Conservation (phyloP, 202 grass and related monocot species). For the Panicum hallii region DNA sequence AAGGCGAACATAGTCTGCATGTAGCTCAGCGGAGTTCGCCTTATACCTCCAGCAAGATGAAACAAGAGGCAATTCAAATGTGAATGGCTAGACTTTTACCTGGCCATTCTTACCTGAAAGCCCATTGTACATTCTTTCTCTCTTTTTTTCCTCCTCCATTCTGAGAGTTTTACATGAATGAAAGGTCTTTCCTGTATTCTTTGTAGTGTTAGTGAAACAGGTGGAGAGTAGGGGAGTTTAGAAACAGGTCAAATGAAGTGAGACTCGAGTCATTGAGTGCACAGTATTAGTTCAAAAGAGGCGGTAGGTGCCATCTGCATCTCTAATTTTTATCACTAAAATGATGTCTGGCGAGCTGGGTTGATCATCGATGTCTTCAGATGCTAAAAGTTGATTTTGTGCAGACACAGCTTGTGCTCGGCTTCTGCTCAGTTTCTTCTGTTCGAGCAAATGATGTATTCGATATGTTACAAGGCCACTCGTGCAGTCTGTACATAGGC, state of each 20-base stretch:
- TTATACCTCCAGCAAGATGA: conserved; percentile 3
- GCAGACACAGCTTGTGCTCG: neutral
- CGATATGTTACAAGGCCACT: too few relatives aligned
- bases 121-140: conserved; percentile 37
- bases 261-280: conserved; percentile 25
- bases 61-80: conserved; percentile 46
- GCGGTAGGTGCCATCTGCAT: conserved; percentile 36
- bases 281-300: conserved; percentile 36
- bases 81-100: conserved; percentile 53
- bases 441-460: neutral
- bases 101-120: conserved; percentile 52
- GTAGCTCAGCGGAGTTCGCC: conserved; percentile 21
- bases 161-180: conserved; percentile 53
- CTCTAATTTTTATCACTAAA: conserved; percentile 48
- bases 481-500: neutral
- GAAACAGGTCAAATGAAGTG: conserved; percentile 36
- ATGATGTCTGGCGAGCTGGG: conserved; percentile 39
- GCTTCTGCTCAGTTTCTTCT: neutral
- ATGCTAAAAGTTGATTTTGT: neutral
- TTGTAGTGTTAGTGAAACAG: conserved; percentile 52
- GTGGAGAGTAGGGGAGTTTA: conserved; percentile 37
- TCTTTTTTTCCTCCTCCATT: conserved; percentile 30
- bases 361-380: conserved; percentile 20
- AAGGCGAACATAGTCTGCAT: conserved; percentile 45
- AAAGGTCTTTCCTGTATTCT: conserved; percentile 47